These are phyloP conservation scores for Panicum miliaceum DNA, from an alignment of 176 grass and related monocot species.

Conservation along the genomic window DNA sequence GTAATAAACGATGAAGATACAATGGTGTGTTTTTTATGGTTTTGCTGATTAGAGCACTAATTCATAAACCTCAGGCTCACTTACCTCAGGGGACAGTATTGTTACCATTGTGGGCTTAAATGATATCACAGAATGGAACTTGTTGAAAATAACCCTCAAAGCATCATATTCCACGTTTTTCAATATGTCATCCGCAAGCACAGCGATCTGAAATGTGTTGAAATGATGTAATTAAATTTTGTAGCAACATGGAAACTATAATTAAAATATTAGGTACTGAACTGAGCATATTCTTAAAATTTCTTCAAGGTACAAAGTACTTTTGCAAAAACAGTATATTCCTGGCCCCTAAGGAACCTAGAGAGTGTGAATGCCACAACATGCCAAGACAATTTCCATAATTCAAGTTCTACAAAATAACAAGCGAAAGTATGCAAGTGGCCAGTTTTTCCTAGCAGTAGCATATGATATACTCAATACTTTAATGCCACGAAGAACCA, in stretches of 20 bases:
- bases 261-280: background rate
- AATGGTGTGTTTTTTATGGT: background rate
- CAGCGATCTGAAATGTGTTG: slow-evolving; percentile 65
- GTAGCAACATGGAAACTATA: background rate
- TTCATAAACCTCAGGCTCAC: slow-evolving; percentile 8
- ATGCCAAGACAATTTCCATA: slow-evolving; percentile 2
- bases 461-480: background rate
- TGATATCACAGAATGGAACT: slow-evolving; percentile 86
- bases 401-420: background rate
- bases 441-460: background rate
- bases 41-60: background rate
- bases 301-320: background rate
- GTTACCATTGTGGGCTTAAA: slow-evolving; percentile 84
- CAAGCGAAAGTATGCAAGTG: background rate
- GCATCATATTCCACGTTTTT: slow-evolving; percentile 95
- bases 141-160: slow-evolving; percentile 88
- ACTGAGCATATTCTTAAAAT: background rate
- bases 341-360: background rate
- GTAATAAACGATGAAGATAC: background rate
- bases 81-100: slow-evolving; percentile 91
- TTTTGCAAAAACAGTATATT: background rate
- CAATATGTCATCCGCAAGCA: slow-evolving; percentile 94
- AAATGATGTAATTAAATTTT: background rate
- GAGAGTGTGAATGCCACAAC: background rate
- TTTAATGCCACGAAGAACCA: background rate